These are phyloP conservation scores for Puccinia horiana DNA, from an alignment of 1,284 basidiomycete species.

Conservation along the genomic window DNA sequence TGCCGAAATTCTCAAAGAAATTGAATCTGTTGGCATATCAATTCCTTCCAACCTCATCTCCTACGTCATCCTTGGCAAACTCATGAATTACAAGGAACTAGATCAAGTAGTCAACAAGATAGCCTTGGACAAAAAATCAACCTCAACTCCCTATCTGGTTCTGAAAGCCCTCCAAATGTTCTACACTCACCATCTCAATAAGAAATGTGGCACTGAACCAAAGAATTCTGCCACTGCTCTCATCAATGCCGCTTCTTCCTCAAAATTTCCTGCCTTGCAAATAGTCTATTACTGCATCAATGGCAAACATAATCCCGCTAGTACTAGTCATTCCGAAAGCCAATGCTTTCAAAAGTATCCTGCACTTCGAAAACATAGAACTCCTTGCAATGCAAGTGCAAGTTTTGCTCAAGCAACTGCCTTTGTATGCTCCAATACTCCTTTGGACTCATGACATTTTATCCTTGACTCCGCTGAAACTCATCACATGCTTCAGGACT, in stretches of 20 bases:
- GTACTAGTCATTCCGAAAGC: background rate
- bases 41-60: background rate
- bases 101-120: background rate
- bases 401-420: background rate
- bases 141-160: background rate
- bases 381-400: background rate
- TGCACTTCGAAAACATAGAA: background rate
- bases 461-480: background rate
- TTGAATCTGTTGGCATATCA: background rate
- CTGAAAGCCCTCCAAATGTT: background rate
- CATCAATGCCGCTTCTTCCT: background rate
- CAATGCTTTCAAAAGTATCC: background rate
- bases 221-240: background rate
- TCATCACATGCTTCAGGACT: background rate
- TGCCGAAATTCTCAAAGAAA: background rate
- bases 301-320: background rate
- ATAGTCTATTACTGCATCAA: background rate
- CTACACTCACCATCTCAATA: background rate
- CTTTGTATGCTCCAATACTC: background rate
- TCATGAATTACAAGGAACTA: background rate
- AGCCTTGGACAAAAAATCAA: background rate
- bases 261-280: background rate
- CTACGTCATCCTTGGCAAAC: background rate
- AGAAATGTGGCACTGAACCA: background rate
- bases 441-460: background rate